Evolutionary conservation across 768 basidiomycete species (phyloP), one percentile per base, ranked within the genome.

Genomic region (Mycena kentingensis): DNA sequence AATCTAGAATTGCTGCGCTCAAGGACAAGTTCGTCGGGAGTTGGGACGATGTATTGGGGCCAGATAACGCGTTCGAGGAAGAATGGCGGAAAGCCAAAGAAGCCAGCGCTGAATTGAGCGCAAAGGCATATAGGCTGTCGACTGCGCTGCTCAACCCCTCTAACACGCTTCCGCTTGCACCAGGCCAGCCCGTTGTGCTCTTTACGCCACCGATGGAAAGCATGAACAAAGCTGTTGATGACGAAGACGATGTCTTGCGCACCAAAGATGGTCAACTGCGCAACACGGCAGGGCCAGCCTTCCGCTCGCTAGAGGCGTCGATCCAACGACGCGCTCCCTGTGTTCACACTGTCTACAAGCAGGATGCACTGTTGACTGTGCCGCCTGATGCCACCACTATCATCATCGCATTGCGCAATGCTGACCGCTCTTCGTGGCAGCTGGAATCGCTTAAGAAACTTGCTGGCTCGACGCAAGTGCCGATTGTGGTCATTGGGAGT

Each of bases 171-270:
- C 75, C 80, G 1, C 61, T 78, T 38, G 65, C 64, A 31, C n/a
- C 54, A 1, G 65, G 52, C 0, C 56, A 58, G 3, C 65, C 60
- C 7, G 65, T 81, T 4, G 50, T 82, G 16, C 64, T 84, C 26
- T 73, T 84, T 60, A 86, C 85, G 0, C 87, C 87, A 1, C 67
- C 65, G 38, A 70, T 74, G 71, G 79, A 82, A 63, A 73, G 75
- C n/a, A 62, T 85, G 29, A 87, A 87, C 67, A 71, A 67, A 46
- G 85, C 83, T 0, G 83, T 87, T 13, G 86, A 86, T 49, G 81
- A 80, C 43, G 72, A 71, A 0, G 79, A 80, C 29, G 76, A 71
- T 5, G 63, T 76, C 25, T 60, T 79, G 35, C 70, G 72, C 43
- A 77, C 71, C 25, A 59, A 62, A 10, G 67, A 69, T 24, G 82